Conservation (phyloP, 495 filamentous ascomycete genomes). For the Mytilinidion resinicola region DNA sequence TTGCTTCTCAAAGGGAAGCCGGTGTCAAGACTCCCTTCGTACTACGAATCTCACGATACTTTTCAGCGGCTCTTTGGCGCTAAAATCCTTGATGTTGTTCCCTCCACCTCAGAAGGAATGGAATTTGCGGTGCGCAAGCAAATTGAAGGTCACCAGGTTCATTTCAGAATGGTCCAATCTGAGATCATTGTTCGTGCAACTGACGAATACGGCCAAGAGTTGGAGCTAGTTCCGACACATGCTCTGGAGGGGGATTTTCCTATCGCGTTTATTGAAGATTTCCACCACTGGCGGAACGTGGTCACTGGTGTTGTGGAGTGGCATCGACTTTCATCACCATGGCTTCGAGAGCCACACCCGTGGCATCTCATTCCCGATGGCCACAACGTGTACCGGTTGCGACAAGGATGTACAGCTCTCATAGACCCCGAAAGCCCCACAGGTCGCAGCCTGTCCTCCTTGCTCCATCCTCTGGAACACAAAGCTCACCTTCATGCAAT, state of each 20-base stretch:
- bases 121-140: constrained; percentile 27
- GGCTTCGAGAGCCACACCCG: constrained; percentile 32
- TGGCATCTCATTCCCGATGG: constrained; percentile 14
- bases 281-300: constrained; percentile 55
- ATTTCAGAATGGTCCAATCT: constrained; percentile 37
- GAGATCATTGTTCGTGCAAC: constrained; percentile 30
- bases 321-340: constrained; percentile 39
- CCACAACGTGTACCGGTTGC: background rate
- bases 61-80: constrained; percentile 40
- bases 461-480: background rate
- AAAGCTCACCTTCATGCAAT: background rate
- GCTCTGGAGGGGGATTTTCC: constrained; percentile 45
- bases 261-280: constrained; percentile 40
- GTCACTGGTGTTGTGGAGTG: constrained; percentile 44
- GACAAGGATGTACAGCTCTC: background rate
- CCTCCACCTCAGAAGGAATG: constrained; percentile 44
- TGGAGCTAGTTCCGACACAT: constrained; percentile 44
- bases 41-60: constrained; percentile 43
- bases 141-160: constrained; percentile 32
- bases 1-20: constrained; percentile 53
- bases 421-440: background rate
- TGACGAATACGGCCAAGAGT: constrained; percentile 3
- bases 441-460: background rate
- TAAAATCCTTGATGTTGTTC: constrained; percentile 36
- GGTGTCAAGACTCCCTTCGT: constrained; percentile 43